Evolutionary conservation across 495 filamentous ascomycete species (phyloP), one percentile per base, ranked within the genome.

Genomic region (Margaritispora aquatica): DNA sequence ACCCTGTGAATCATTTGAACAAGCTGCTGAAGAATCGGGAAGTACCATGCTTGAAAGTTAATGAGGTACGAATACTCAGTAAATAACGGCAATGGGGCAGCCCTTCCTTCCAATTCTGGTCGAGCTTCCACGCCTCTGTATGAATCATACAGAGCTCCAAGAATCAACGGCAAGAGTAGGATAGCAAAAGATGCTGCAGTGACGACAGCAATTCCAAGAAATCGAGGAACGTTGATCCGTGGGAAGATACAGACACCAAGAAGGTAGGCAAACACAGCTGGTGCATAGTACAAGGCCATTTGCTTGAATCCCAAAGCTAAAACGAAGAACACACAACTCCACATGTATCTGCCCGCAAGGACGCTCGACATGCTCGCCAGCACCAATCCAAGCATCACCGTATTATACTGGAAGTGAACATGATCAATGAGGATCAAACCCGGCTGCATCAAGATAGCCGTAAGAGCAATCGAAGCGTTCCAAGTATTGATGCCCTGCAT

Each of bases 381-480:
- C 8, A 92, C 78, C 21, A 97, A 81, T 0, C 95, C 94, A 4
- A 97, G 84, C 94, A 98, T 98, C 52, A 97, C 92, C 0, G 91
- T 94, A 70, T 98, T 98, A 69, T 96, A 98, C 73, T 98, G 94
- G 71, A 98, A 98, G 73, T 98, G 94, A n/a, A 90, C 89, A 67
- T 97, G 93, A 65, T 98, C 94, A 65, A 97, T 88, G 13, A 98
- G 80, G 55, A 97, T 94, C 5, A 88, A 90, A 1, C 83, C 87
- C 5, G 94, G 94, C 66, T 98, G 95, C 80, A 98, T 86, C 26
- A 98, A 78, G 52, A 97, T 86, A 0, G 92, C 94, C 21, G 87
- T 86, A 9, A 97, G 82, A 1, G 94, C 92, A 60, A 96, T 85
- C 0, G 88, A 89, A 52, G 83, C 80, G 22, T 88, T 88, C 89